Percentiles rank a stretch among this genome's conserved stretches.
These are phyloP conservation scores for Trametes maxima DNA, from an alignment of 768 basidiomycete genomes.

Conservation along the genomic window DNA sequence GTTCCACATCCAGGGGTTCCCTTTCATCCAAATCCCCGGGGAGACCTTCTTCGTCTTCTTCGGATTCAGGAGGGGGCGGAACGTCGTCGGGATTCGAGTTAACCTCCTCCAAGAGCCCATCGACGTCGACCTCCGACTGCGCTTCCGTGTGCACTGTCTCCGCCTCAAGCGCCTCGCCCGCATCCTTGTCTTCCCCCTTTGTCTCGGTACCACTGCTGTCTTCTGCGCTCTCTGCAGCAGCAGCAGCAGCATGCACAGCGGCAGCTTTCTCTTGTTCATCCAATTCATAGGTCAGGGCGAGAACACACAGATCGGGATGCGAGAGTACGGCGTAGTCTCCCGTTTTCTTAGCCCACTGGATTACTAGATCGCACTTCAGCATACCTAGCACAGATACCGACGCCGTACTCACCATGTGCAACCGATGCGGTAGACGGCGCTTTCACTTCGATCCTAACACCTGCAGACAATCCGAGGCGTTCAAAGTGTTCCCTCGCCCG, in stretches of 20 bases:
- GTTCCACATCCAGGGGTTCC: slow-evolving; percentile 51
- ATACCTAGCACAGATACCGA: not conserved
- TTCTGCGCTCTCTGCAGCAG: not conserved
- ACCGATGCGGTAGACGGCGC: slow-evolving; percentile 72
- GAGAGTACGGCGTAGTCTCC: slow-evolving; percentile 95
- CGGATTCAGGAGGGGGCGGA: slow-evolving; percentile 6
- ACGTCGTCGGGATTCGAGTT: slow-evolving; percentile 23
- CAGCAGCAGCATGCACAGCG: not conserved
- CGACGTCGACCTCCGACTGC: not conserved
- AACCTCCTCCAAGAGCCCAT: slow-evolving; percentile 20
- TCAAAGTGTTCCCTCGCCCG: slow-evolving; percentile 87
- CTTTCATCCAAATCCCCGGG: slow-evolving; percentile 17
- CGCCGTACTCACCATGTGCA: slow-evolving; percentile 50
- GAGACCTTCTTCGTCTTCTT: not conserved
- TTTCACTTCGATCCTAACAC: slow-evolving; percentile 72
- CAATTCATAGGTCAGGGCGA: slow-evolving; percentile 85
- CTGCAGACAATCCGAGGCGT: slow-evolving; percentile 70
- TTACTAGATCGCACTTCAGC: slow-evolving; percentile 55
- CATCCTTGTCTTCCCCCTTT: not conserved
- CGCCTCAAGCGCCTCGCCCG: slow-evolving; percentile 9
- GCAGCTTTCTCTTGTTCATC: slow-evolving; percentile 53
- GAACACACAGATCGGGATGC: slow-evolving; percentile 84
- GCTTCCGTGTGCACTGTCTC: not conserved
- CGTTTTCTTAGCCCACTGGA: slow-evolving; percentile 90
- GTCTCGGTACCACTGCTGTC: not conserved